Percentiles rank a stretch among this genome's conserved stretches.
These are phyloP conservation scores for Neurospora sublineolata DNA, from an alignment of 495 filamentous ascomycete genomes.

Conservation along the genomic window DNA sequence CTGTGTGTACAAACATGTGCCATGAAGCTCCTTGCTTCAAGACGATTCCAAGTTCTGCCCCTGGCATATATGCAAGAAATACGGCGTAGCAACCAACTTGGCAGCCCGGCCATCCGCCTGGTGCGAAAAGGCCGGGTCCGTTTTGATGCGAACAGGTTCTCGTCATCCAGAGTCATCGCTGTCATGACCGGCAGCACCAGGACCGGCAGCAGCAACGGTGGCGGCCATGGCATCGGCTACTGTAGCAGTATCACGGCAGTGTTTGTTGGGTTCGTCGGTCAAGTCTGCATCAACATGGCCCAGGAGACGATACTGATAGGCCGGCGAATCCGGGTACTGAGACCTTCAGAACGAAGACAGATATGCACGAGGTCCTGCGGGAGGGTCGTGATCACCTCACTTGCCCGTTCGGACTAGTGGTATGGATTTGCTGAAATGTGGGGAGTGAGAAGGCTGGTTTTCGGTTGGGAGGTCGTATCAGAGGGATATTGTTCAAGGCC, in stretches of 20 bases:
- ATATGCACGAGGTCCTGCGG: background rate
- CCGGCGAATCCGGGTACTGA: background rate
- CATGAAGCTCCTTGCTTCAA: background rate
- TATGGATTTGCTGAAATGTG: background rate
- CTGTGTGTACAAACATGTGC: background rate
- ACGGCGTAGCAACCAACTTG: background rate
- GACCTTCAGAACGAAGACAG: background rate
- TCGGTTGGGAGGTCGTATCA: background rate
- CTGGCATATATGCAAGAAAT: background rate
- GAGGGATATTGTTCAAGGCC: background rate
- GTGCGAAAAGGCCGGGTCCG: background rate
- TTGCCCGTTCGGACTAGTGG: background rate
- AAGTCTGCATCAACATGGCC: background rate
- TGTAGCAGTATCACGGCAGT: background rate
- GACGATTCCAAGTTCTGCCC: background rate
- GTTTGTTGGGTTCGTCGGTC: background rate
- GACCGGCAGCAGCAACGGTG: background rate
- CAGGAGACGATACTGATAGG: background rate
- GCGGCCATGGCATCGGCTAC: background rate
- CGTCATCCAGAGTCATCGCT: constrained; percentile 1
- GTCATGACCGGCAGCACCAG: background rate
- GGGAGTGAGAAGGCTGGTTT: background rate
- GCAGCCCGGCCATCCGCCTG: background rate
- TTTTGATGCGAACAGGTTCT: constrained; percentile 7
- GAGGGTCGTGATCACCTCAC: background rate